A percentile compares a stretch with the other conserved stretches of the same genome.
Conservation (phyloP, 2,329 filamentous ascomycete genomes). For the Trichoderma harzianum region DNA sequence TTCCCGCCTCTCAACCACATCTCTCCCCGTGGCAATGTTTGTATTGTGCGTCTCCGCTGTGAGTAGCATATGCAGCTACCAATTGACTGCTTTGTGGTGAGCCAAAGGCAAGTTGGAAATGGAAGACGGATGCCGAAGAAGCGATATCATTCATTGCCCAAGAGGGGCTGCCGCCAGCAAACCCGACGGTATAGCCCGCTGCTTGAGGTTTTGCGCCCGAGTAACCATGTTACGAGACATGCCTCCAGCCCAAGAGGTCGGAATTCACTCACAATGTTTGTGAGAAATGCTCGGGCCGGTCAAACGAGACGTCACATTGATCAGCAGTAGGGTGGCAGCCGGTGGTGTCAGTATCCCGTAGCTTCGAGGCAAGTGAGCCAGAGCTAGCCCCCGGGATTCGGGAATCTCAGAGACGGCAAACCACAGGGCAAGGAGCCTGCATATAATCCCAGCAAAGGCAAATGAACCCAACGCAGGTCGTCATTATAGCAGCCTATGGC, state of each 20-base stretch:
- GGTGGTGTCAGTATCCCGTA: slow-evolving; percentile 5
- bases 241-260: not conserved
- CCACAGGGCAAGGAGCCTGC: not conserved
- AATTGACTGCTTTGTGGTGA: not conserved
- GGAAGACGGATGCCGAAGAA: not conserved
- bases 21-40: not conserved
- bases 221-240: not conserved
- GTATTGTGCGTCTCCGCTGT: not conserved
- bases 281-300: not conserved
- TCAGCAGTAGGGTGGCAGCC: not conserved
- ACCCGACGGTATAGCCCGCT: not conserved
- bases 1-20: not conserved
- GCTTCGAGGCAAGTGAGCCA: slow-evolving; percentile 1
- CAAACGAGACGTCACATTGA: not conserved
- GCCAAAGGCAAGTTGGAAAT: not conserved
- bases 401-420: not conserved
- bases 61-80: not conserved
- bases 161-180: not conserved
- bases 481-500: slow-evolving; percentile 8
- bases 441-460: slow-evolving; percentile 7
- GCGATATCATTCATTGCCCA: not conserved
- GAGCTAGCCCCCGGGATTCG: not conserved
- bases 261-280: not conserved
- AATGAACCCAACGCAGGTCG: slow-evolving; percentile 12
- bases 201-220: not conserved